Conservation (phyloP, 139 green algal genomes). For the Coelastrella sp. region DNA sequence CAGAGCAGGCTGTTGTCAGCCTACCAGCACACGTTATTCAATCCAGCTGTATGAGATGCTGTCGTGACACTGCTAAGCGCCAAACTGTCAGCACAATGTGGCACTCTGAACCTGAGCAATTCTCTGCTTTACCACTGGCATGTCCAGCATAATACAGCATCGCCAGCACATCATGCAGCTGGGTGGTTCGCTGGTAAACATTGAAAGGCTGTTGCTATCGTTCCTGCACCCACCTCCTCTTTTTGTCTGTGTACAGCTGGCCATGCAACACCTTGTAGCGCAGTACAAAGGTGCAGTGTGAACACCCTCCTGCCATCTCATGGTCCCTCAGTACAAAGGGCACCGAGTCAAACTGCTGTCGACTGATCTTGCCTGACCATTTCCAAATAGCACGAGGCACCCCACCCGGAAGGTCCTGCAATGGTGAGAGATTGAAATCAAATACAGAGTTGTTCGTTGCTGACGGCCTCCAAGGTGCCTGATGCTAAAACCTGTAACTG, state of each 20-base stretch:
- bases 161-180: not conserved
- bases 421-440: not conserved
- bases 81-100: no score
- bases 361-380: conserved; percentile 36
- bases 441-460: no score
- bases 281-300: conserved; percentile 53
- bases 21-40: no score
- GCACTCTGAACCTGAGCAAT: not conserved
- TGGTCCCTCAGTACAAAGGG: conserved; percentile 39
- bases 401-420: conserved; percentile 28
- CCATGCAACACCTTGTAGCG: conserved; percentile 49
- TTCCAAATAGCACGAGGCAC: conserved; percentile 30
- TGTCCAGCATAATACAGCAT: not conserved
- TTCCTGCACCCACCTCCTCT: conserved; percentile 18
- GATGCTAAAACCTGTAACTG: not conserved
- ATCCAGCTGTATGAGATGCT: no score
- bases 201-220: no score
- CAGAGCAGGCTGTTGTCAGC: not conserved
- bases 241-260: conserved; percentile 40
- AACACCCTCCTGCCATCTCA: not conserved
- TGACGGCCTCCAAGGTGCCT: no score
- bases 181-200: not conserved
- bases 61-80: no score
- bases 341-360: conserved; percentile 43
- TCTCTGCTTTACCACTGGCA: not conserved